A percentile compares a stretch with the other conserved stretches of the same genome.
phyloP scores from a whole-genome alignment of 345 rosid species.

The Camelina neglecta region DNA sequence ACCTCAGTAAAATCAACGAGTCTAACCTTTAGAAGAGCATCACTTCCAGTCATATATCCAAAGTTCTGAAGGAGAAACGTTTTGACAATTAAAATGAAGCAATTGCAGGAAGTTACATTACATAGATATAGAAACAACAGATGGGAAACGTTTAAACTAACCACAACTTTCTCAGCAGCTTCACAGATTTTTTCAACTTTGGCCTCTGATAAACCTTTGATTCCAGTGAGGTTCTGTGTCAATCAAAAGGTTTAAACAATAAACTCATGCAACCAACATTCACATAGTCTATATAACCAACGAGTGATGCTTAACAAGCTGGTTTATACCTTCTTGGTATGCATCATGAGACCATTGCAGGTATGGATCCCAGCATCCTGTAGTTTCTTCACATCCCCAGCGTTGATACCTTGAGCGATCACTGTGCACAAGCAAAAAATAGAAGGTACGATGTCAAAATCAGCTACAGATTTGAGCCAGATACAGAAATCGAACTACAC shows the following conservation, averaged over 20 bases:
- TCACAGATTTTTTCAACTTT: slow-evolving; percentile 96
- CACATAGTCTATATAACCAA: neutral
- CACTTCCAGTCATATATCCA: slow-evolving; percentile 92
- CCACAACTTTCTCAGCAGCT: slow-evolving; percentile 98
- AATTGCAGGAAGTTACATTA: neutral
- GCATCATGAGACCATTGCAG: slow-evolving; percentile 98
- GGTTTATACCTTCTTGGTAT: slow-evolving; percentile 75
- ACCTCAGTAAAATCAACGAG: slow-evolving; percentile 5
- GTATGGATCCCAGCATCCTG: slow-evolving; percentile 97
- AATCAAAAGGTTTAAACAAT: neutral
- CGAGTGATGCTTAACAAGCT: slow-evolving; percentile 3
- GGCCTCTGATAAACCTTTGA: slow-evolving; percentile 96
- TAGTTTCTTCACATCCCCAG: slow-evolving; percentile 90
- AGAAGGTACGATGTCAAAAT: neutral
- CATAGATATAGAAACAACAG: slow-evolving; percentile 8
- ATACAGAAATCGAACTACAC: slow-evolving; percentile 12
- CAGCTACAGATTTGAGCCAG: slow-evolving; percentile 15
- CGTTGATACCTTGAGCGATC: slow-evolving; percentile 82
- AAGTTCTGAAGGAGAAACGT: slow-evolving; percentile 56
- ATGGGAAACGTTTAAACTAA: slow-evolving; percentile 42
- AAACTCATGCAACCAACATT: slow-evolving; percentile 8
- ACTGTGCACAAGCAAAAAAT: slow-evolving; percentile 47
- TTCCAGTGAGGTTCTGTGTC: slow-evolving; percentile 78
- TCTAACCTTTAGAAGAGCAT: slow-evolving; percentile 84
- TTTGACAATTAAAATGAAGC: neutral